phyloP scores from a whole-genome alignment of 75 land plant species.

The Selaginella tamariscina region DNA sequence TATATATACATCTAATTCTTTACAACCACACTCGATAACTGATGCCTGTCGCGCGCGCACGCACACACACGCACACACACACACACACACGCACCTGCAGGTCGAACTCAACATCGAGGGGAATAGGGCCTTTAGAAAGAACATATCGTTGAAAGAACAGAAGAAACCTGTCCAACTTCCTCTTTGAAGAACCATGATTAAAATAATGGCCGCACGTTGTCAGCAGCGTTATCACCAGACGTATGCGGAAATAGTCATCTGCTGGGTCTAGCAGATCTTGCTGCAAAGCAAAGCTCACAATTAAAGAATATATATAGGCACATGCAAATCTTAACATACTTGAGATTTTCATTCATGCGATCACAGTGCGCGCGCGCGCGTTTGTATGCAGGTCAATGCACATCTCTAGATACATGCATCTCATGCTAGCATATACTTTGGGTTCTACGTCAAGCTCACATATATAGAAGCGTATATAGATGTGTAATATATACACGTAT shows the following conservation, averaged over 20 bases:
- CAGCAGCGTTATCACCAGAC: slow-evolving; percentile 80
- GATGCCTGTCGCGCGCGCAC: no score
- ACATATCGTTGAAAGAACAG: slow-evolving; percentile 85
- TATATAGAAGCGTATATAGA: no score
- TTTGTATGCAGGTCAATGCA: no score
- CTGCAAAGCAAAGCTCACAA: slow-evolving; percentile 30
- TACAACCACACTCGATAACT: no score
- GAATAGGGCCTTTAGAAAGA: slow-evolving; percentile 72
- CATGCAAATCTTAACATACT: slow-evolving; percentile 3
- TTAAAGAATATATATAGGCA: neutral
- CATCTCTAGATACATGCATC: no score
- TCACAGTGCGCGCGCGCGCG: no score
- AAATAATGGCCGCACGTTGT: slow-evolving; percentile 98
- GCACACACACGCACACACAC: no score
- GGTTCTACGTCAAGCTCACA: no score
- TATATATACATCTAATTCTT: no score
- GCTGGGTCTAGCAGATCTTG: slow-evolving; percentile 92
- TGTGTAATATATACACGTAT: no score
- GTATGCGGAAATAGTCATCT: slow-evolving; percentile 88
- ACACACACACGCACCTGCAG: slow-evolving; percentile 89
- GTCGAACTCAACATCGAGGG: slow-evolving; percentile 94
- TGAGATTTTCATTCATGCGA: no score
- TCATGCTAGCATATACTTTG: no score
- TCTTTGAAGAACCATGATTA: slow-evolving; percentile 83
- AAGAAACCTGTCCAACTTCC: slow-evolving; percentile 84